A percentile compares a stretch with the other conserved stretches of the same genome.
These are phyloP conservation scores for Amanita phalloides DNA, from an alignment of 768 basidiomycete genomes.

Conservation along the genomic window DNA sequence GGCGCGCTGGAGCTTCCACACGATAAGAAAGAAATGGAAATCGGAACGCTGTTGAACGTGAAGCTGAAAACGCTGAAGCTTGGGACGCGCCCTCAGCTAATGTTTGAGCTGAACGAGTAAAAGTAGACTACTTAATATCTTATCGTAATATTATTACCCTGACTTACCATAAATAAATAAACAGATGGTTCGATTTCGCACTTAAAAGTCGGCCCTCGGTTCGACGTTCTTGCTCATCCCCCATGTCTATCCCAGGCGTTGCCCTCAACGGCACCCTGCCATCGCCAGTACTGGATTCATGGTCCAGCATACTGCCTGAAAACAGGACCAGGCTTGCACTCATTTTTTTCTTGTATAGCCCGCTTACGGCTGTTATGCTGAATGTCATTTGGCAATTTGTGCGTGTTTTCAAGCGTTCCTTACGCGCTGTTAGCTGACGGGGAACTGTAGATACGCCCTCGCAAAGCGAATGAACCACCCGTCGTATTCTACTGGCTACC, in stretches of 20 bases:
- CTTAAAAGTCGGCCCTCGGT: constrained; percentile 7
- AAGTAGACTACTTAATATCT: constrained; percentile 2
- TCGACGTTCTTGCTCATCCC: constrained; percentile 5
- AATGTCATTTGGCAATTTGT: constrained; percentile 80
- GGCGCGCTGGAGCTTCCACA: constrained; percentile 3
- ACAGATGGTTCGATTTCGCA: constrained; percentile 22
- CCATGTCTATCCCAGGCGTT: constrained; percentile 24
- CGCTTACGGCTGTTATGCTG: constrained; percentile 54
- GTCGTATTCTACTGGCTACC: constrained; percentile 92
- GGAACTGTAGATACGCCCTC: constrained; percentile 46
- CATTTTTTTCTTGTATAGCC: constrained; percentile 52
- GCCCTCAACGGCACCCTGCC: constrained; percentile 7
- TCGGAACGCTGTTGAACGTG: constrained; percentile 10
- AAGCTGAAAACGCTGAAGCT: constrained; percentile 17
- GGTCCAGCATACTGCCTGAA: constrained; percentile 33
- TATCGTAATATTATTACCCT: constrained; percentile 4
- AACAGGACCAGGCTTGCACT: constrained; percentile 30
- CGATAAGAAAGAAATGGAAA: not conserved
- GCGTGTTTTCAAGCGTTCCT: constrained; percentile 16
- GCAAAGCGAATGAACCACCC: constrained; percentile 68
- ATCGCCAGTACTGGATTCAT: constrained; percentile 28
- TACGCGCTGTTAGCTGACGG: not conserved
- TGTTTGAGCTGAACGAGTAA: not conserved
- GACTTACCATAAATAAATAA: not conserved
- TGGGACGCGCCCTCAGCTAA: constrained; percentile 13